Percentiles rank a stretch among this genome's conserved stretches.
phyloP scores from a whole-genome alignment of 192 early-diverging fungal genomes.

The Pilaira anomala region DNA sequence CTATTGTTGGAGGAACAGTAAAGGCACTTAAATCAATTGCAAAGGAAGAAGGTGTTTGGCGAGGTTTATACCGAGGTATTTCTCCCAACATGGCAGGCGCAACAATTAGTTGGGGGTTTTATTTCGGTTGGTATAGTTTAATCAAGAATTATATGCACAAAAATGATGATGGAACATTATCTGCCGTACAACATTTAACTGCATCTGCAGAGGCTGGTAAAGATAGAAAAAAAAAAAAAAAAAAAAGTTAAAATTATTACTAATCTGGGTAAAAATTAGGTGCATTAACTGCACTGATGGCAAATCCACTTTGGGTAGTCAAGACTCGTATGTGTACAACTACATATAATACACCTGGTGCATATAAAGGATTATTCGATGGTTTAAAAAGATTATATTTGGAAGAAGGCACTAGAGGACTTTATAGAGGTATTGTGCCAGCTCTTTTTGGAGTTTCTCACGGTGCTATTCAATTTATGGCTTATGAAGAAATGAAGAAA shows the following conservation, averaged over 20 bases:
- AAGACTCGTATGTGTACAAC: slow-evolving; percentile 83
- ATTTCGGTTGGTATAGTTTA: slow-evolving; percentile 83
- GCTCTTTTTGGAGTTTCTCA: slow-evolving; percentile 93
- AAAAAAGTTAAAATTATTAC: neutral
- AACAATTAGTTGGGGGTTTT: slow-evolving; percentile 93
- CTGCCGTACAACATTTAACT: slow-evolving; percentile 73
- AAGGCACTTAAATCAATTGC: slow-evolving; percentile 59
- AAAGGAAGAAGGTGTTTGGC: slow-evolving; percentile 54
- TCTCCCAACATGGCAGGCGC: slow-evolving; percentile 87
- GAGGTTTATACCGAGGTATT: slow-evolving; percentile 89
- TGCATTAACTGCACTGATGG: slow-evolving; percentile 63
- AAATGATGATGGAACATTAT: slow-evolving; percentile 52
- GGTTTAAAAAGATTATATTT: slow-evolving; percentile 55
- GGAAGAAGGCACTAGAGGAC: slow-evolving; percentile 71
- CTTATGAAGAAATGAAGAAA: slow-evolving; percentile 95
- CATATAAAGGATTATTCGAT: slow-evolving; percentile 66
- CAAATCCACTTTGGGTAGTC: slow-evolving; percentile 84
- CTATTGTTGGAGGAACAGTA: slow-evolving; percentile 62
- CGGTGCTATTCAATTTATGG: slow-evolving; percentile 97
- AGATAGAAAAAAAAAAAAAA: neutral
- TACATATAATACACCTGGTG: slow-evolving; percentile 45
- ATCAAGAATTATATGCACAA: slow-evolving; percentile 67
- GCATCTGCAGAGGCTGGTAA: slow-evolving; percentile 77
- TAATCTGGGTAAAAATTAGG: slow-evolving; percentile 29
- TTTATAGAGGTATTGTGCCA: slow-evolving; percentile 81